phyloP scores from a whole-genome alignment of 2,329 filamentous ascomycete genomes.

The Aspergillus persii region DNA sequence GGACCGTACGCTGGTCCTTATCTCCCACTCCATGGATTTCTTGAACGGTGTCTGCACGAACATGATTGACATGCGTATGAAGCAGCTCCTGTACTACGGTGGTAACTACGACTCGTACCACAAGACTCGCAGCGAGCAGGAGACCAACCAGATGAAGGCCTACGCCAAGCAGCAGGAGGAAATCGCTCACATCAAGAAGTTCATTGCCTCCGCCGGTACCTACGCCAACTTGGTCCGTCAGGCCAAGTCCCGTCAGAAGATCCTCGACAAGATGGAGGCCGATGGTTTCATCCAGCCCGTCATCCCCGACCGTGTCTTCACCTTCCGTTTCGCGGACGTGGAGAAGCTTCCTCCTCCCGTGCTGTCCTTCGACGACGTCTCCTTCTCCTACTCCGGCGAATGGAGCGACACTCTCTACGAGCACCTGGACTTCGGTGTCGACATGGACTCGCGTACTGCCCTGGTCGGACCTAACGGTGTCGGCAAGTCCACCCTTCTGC shows the following conservation, averaged over 20 bases:
- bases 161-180: slow-evolving; percentile 99
- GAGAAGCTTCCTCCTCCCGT: slow-evolving; percentile 99
- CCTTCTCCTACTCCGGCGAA: slow-evolving; percentile 95
- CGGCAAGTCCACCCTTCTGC: slow-evolving; percentile 93
- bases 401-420: slow-evolving; percentile 90
- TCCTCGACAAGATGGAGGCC: slow-evolving; percentile 99
- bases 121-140: slow-evolving; percentile 92
- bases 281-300: slow-evolving; percentile 98
- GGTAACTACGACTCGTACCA: slow-evolving; percentile 99
- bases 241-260: slow-evolving; percentile 99
- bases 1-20: slow-evolving; percentile 93
- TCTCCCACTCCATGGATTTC: slow-evolving; percentile 99
- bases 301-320: slow-evolving; percentile 80
- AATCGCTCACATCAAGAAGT: slow-evolving; percentile 99
- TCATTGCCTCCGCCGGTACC: slow-evolving; percentile 98
- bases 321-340: slow-evolving; percentile 96
- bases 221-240: slow-evolving; percentile 99
- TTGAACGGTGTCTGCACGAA: slow-evolving; percentile 96
- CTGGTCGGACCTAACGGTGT: slow-evolving; percentile 99
- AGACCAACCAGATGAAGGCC: slow-evolving; percentile 98
- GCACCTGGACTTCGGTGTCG: slow-evolving; percentile 95
- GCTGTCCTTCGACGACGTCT: slow-evolving; percentile 92
- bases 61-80: slow-evolving; percentile 97
- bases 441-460: slow-evolving; percentile 98
- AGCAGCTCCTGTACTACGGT: slow-evolving; percentile 92